Evolutionary conservation across 306 rosid genomes (phyloP), one percentile per base, ranked within the genome.

Genomic region (Cucurbita ficifolia): DNA sequence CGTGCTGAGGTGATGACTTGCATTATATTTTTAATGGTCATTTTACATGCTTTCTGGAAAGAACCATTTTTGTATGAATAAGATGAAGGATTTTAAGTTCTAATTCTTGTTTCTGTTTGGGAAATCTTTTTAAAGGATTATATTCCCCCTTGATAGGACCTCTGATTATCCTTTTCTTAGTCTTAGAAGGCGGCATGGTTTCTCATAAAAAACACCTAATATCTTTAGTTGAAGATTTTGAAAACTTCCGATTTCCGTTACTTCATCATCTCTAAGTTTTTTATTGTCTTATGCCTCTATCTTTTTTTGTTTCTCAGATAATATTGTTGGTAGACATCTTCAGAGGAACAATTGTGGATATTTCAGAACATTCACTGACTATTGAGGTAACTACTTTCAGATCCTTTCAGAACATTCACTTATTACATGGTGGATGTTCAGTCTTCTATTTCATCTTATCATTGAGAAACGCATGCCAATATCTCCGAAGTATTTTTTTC

Each of bases 261-360:
- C 39, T 39, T 24, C 21, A 62, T 12, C 60, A 52, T 21, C 9
- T 39, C 55, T 14, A 52, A 36, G n/a, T 14, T 21, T 16, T 38
- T 50, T 24, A 71, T 36, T 8, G 16, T 16, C 48, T 61, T 21
- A 42, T 51, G 11, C 6, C 61, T 76, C 13, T 60, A 17, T 61
- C 22, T 17, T 78, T 33, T 43, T 22, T 10, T 33, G 36, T 53
- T 78, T 5, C 38, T 69, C 83, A 86, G 89, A 86, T 86, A 48
- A 81, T 83, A 85, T 86, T 87, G 89, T 79, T 86, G 70, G 87
- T 83, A 55, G 89, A 83, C 64, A 83, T 86, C 78, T 86, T 83
- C 79, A 81, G 89, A 68, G 89, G 79, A 43, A 86, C 59, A 75
- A 83, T 79, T 74, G 87, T 86, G 73, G 89, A 86, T 79, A 83